Evolutionary conservation across 2,329 filamentous ascomycete species (phyloP), one percentile per base, ranked within the genome.

Genomic region (Aspergillus costaricaensis): DNA sequence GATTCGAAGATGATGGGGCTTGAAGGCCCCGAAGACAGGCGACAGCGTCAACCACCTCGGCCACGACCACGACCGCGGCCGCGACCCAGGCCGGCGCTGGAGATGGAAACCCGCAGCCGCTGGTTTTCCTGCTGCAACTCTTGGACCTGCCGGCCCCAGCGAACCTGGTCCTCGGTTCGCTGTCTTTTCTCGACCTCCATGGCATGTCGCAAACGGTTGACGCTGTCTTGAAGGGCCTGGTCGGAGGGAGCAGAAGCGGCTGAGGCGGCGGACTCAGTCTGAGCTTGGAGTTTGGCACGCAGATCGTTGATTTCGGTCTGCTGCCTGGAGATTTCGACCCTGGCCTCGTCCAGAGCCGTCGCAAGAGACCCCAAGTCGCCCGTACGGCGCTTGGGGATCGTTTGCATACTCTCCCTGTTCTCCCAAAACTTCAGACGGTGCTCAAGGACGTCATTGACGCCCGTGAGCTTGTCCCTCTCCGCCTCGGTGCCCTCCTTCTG

Each of bases 61-160:
- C 15, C 36, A 14, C 27, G 27, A 21, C 39, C 36, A 21, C 53
- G 52, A 44, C 23, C 32, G 12, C 53, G 49, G 39, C 23, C 32
- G 12, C 17, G 36, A 36, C 39, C 17, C 4, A 30, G 27, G 25
- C 36, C 25, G 9, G 57, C 44, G 32, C 68, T 65, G 21, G 67
- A 70, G 44, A 59, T n/a, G 6, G 62, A 58, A 47, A 69, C 65
- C 2, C 48, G 61, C 12, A 69, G 63, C 48, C 62, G 65, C 30
- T 57, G 62, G 23, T 59, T 62, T 38, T 70, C 59, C 1, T 52
- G 62, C 43, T 66, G 59, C 19, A 69, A 56, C 38, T 62, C 64
- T 4, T 48, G 53, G 25, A 49, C 58, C 54, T 41, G 43, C 44
- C 57, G 63, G 47, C 50, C 39, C 61, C 57, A 65, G 30, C 59